Percentiles rank a stretch among this genome's conserved stretches.
These are phyloP conservation scores for Raffaelea albimanens DNA, from an alignment of 2,329 filamentous ascomycete genomes.

Conservation along the genomic window DNA sequence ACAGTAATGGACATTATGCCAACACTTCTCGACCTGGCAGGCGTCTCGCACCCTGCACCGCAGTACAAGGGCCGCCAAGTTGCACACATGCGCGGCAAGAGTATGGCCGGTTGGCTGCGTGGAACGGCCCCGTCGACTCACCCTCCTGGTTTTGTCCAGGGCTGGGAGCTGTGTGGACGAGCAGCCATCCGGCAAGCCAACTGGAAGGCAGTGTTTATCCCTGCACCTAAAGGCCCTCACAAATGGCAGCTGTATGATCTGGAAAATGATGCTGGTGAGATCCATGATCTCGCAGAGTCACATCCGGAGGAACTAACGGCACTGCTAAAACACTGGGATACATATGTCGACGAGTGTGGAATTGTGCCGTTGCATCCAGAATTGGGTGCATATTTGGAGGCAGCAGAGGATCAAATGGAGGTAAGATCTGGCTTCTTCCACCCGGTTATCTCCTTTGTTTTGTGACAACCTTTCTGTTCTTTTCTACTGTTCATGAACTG, in stretches of 20 bases:
- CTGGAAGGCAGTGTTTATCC: slow-evolving; percentile 22
- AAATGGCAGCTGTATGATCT: slow-evolving; percentile 26
- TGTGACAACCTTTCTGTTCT: no score
- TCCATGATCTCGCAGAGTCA: slow-evolving; percentile 18
- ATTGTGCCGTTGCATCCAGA: no score
- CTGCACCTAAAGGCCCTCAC: slow-evolving; percentile 18
- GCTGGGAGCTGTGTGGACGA: slow-evolving; percentile 25
- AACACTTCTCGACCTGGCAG: slow-evolving; percentile 36
- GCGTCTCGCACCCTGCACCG: slow-evolving; percentile 40
- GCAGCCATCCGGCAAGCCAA: slow-evolving; percentile 23
- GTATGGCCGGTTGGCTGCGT: no score
- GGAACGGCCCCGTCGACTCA: background rate
- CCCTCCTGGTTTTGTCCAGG: slow-evolving; percentile 13
- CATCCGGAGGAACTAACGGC: no score
- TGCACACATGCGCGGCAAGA: slow-evolving; percentile 20
- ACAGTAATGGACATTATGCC: slow-evolving; percentile 43
- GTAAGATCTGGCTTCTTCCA: no score
- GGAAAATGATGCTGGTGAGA: slow-evolving; percentile 22
- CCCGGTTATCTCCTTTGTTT: no score
- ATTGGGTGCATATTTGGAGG: no score
- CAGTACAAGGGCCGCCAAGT: slow-evolving; percentile 27
- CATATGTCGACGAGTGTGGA: no score
- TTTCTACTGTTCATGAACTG: no score
- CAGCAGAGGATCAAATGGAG: no score
- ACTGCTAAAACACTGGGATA: no score